phyloP scores from a whole-genome alignment of 768 basidiomycete species.

The Collybia sp. region DNA sequence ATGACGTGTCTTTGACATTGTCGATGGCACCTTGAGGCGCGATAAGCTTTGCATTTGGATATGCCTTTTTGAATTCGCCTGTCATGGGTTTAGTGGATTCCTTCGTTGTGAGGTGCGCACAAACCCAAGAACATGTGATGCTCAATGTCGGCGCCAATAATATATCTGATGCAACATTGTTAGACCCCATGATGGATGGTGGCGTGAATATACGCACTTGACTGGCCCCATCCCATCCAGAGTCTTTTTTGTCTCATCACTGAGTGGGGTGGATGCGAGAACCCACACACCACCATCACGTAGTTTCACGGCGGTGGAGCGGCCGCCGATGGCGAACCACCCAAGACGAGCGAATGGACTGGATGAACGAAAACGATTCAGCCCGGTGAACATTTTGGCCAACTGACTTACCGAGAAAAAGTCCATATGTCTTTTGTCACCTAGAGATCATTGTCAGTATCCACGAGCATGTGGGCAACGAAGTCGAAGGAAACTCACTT shows the following conservation, averaged over 20 bases:
- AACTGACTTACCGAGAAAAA: slow-evolving; percentile 45
- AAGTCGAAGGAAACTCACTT: no score
- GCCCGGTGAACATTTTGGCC: not conserved
- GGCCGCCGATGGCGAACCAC: slow-evolving; percentile 66
- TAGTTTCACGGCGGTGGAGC: slow-evolving; percentile 73
- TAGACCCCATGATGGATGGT: not conserved
- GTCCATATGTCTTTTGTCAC: slow-evolving; percentile 50
- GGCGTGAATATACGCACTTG: slow-evolving; percentile 34
- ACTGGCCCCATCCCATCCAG: slow-evolving; percentile 65
- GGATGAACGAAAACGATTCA: not conserved
- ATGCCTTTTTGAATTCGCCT: slow-evolving; percentile 58
- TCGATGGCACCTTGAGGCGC: slow-evolving; percentile 51
- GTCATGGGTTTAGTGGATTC: not conserved
- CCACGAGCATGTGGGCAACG: not conserved
- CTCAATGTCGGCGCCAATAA: slow-evolving; percentile 48
- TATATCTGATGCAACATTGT: slow-evolving; percentile 32
- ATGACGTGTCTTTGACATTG: slow-evolving; percentile 40
- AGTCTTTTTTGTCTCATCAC: slow-evolving; percentile 53
- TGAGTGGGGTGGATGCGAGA: slow-evolving; percentile 68
- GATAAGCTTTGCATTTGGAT: slow-evolving; percentile 63
- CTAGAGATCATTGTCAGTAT: slow-evolving; percentile 17
- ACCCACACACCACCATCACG: slow-evolving; percentile 66
- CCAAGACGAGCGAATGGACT: slow-evolving; percentile 62
- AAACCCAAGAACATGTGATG: slow-evolving; percentile 54
- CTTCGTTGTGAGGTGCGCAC: slow-evolving; percentile 4